A percentile compares a stretch with the other conserved stretches of the same genome.
These are phyloP conservation scores for Vanderwaltozyma tropicalis DNA, from an alignment of 805 yeast species.

Conservation along the genomic window DNA sequence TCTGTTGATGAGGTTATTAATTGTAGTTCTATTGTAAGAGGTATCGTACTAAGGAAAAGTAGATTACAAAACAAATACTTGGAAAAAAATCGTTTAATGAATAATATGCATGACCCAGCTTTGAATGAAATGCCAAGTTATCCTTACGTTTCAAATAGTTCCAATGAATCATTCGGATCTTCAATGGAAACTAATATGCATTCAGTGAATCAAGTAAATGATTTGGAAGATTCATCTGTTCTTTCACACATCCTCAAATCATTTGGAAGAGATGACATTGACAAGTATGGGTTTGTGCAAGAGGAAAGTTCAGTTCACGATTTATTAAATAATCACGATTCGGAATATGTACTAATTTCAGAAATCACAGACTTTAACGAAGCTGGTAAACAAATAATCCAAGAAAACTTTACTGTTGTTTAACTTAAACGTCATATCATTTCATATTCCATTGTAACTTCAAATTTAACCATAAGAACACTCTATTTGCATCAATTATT, in stretches of 20 bases:
- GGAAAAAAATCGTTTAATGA: neutral
- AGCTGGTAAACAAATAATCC: slow-evolving; percentile 11
- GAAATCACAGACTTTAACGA: slow-evolving; percentile 19
- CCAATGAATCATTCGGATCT: neutral
- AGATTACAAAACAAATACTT: slow-evolving; percentile 6
- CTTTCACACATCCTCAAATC: neutral
- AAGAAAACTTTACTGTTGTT: slow-evolving; percentile 10
- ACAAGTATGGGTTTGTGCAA: neutral
- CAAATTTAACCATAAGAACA: too few species aligned
- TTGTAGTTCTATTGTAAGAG: slow-evolving; percentile 21
- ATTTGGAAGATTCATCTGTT: too few species aligned
- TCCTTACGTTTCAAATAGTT: neutral
- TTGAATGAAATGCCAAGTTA: neutral
- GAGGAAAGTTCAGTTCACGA: neutral
- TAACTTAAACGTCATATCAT: slow-evolving; percentile 4
- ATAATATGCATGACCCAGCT: neutral
- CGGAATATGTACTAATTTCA: slow-evolving; percentile 10
- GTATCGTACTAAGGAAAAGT: slow-evolving; percentile 12
- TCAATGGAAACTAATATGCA: neutral
- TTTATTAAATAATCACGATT: neutral
- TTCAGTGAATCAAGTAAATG: too few species aligned
- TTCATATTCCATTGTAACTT: too few species aligned
- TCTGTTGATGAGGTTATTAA: slow-evolving; percentile 13
- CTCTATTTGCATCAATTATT: too few species aligned
- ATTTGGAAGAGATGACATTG: slow-evolving; percentile 1